These are phyloP conservation scores for Chamaenerion angustifolium DNA, from an alignment of 345 rosid genomes.

Conservation along the genomic window DNA sequence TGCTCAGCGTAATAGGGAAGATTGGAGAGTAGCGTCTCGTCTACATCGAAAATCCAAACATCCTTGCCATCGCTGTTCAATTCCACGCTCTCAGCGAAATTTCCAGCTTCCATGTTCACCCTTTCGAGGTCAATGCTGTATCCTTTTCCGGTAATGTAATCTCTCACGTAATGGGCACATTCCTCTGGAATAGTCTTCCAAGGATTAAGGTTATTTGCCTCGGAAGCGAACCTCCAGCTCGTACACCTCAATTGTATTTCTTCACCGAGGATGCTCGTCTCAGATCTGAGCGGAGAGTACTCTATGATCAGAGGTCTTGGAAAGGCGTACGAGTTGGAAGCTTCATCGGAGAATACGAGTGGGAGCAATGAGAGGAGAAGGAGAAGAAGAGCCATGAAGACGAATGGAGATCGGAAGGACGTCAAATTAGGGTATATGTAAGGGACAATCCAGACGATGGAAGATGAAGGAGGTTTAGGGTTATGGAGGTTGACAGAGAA, in stretches of 20 bases:
- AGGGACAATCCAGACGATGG: too few species aligned
- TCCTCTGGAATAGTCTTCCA: constrained; percentile 74
- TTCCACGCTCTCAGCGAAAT: constrained; percentile 39
- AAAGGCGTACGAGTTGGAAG: constrained; percentile 13
- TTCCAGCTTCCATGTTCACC: constrained; percentile 48
- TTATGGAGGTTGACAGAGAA: too few species aligned
- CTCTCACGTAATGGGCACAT: constrained; percentile 55
- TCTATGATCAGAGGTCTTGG: constrained; percentile 54
- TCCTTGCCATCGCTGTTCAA: constrained; percentile 58
- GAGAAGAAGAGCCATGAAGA: constrained; percentile 1
- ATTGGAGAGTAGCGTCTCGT: constrained; percentile 86
- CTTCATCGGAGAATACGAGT: constrained; percentile 24
- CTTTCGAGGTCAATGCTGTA: constrained; percentile 49
- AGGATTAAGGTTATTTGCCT: constrained; percentile 64
- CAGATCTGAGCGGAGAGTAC: constrained; percentile 26
- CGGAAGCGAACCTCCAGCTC: constrained; percentile 86
- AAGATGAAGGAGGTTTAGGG: too few species aligned
- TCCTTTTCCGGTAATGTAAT: constrained; percentile 49
- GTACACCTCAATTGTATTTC: constrained; percentile 48
- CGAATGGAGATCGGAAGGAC: neutral
- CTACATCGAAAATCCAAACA: constrained; percentile 78
- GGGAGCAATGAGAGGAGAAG: constrained; percentile 17
- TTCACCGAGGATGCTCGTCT: constrained; percentile 11
- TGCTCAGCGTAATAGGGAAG: constrained; percentile 74
- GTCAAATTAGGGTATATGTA: too few species aligned